Conservation (phyloP, 768 basidiomycete species). For the Trametes sanguinea region DNA sequence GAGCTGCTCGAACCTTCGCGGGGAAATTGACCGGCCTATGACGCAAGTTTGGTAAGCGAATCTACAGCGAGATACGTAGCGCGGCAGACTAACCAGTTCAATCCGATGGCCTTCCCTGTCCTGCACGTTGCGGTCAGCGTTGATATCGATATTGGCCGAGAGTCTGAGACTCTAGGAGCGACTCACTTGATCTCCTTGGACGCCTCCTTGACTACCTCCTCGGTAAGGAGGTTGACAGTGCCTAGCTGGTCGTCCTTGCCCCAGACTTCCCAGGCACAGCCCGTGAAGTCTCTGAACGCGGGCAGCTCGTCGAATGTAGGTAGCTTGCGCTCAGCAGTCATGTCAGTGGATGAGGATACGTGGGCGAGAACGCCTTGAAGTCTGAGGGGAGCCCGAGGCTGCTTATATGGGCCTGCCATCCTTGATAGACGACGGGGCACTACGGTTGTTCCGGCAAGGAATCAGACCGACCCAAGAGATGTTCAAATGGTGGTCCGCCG, state of each 20-base stretch:
- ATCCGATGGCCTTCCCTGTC: conserved; percentile 53
- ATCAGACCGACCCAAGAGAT: not conserved
- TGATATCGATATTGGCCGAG: not conserved
- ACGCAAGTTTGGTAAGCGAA: not conserved
- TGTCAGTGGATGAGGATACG: not conserved
- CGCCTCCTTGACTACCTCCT: conserved; percentile 58
- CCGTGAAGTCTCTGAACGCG: conserved; percentile 43
- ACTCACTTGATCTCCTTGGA: conserved; percentile 59
- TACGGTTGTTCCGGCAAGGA: conserved; percentile 6
- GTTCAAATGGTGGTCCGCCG: not conserved
- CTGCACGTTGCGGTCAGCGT: conserved; percentile 31
- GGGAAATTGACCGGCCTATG: conserved; percentile 69
- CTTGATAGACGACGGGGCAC: not conserved
- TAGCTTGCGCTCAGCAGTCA: conserved; percentile 30
- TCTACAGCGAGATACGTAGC: not conserved
- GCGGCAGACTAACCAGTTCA: conserved; percentile 58
- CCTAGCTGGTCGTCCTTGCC: conserved; percentile 66
- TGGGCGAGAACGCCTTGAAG: conserved; percentile 7
- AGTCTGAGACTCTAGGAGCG: not conserved
- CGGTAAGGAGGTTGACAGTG: conserved; percentile 65
- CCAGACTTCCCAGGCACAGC: conserved; percentile 74
- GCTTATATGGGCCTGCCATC: conserved; percentile 1
- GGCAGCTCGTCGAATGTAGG: conserved; percentile 53
- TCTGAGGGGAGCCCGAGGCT: not conserved
- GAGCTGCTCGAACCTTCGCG: conserved; percentile 46